Evolutionary conservation across 192 early-diverging fungal genomes (phyloP), one percentile per base, ranked within the genome.

Genomic region (Coemansia sp.): DNA sequence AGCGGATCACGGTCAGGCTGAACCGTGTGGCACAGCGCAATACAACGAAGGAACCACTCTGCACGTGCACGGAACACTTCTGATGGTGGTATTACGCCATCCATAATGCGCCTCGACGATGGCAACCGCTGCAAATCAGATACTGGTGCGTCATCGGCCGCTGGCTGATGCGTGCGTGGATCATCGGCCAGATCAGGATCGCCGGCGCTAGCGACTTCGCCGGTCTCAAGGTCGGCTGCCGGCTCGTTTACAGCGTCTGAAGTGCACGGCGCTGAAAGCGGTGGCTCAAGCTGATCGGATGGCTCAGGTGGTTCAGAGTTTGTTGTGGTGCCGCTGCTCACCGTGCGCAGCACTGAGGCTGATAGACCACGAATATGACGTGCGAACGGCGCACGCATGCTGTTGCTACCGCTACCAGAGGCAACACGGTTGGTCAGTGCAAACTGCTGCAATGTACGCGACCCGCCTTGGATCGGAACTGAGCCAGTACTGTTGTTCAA

Each of bases 11-110:
- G 67, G 58, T 92, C 90, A 0, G 90, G 91, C 27, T 92, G 83
- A 34, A 80, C 87, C 55, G 86, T 91, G 57, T 93, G 93, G 60
- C 91, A 93, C 14, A 94, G 71, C 4, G 87, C 88, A 64, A 95
- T 83, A 42, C 89, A 84, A 0, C 85, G 83, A 52, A 87, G 64
- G 48, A 94, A 94, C 57, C 83, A 86, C 53, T 82, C 72, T 19
- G 83, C 78, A 11, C 80, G 75, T 4, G 65, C 44, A 7, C 62
- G 25, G 43, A 78, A 72, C 40, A 69, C 62, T 40, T 68, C 61
- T n/a, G 78, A 78, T 21, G 59, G 71, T 51, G 66, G 41, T 17
- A 61, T 37, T 9, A 38, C 39, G 19, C 55, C 59, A 37, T 61
- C 61, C 59, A 61, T 64, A 11, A 77, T 67, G 2, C 34, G 34